phyloP scores from a whole-genome alignment of 1,139 yeast genomes.

The Saccharomycopsis hybrid region DNA sequence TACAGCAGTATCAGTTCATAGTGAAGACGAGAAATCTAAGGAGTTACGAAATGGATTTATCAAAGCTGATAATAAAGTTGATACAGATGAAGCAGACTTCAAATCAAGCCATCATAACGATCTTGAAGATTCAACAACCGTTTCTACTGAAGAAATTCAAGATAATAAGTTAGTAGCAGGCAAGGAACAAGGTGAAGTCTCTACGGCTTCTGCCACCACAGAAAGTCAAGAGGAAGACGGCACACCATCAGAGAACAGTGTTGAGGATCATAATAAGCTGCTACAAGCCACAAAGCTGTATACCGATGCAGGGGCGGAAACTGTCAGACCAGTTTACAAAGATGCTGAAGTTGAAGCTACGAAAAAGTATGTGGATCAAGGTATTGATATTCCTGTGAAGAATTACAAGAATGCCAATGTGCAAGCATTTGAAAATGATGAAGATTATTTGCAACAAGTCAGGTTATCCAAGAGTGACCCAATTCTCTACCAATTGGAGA shows the following conservation, averaged over 20 bases:
- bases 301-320: not conserved
- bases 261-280: not conserved
- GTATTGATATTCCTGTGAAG: not conserved
- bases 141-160: conserved; percentile 4
- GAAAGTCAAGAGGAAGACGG: not conserved
- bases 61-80: no score
- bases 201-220: not conserved
- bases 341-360: conserved; percentile 3
- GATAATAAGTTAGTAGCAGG: not conserved
- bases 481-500: not conserved
- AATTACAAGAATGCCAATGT: conserved; percentile 1
- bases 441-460: not conserved
- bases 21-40: conserved; percentile 5
- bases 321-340: not conserved
- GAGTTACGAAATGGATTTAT: no score
- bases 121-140: not conserved
- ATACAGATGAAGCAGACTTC: no score
- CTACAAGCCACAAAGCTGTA: not conserved
- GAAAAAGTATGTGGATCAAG: conserved; percentile 2
- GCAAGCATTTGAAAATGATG: conserved; percentile 10
- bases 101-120: no score
- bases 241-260: not conserved
- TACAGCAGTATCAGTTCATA: conserved; percentile 3
- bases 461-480: conserved; percentile 5
- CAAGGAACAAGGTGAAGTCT: not conserved